A percentile compares a stretch with the other conserved stretches of the same genome.
Conservation (phyloP, 192 early-diverging fungal species). For the Chytriomyces hyalinus region DNA sequence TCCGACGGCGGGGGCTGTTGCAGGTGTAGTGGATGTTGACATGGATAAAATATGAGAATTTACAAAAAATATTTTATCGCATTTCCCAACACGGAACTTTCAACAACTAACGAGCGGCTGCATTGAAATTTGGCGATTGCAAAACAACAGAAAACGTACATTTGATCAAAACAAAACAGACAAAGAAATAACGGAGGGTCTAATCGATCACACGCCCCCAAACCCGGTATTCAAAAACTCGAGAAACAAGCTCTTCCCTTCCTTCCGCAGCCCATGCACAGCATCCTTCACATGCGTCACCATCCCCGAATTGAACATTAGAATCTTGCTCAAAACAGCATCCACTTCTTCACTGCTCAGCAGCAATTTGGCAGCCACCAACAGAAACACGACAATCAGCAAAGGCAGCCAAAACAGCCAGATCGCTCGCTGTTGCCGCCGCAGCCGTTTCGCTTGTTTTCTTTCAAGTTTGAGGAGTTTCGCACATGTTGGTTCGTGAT, state of each 20-base stretch:
- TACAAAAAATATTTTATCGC: no score
- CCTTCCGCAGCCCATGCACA: background rate
- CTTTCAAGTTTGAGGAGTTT: background rate
- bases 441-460: background rate
- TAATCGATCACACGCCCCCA: background rate
- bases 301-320: constrained; percentile 33
- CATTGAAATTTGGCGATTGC: no score
- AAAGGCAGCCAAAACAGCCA: constrained; percentile 33
- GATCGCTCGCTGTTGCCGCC: background rate
- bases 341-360: constrained; percentile 34
- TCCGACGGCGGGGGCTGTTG: background rate
- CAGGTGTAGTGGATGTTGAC: no score
- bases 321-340: constrained; percentile 30
- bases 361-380: constrained; percentile 25
- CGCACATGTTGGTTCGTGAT: constrained; percentile 7
- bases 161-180: no score
- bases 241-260: constrained; percentile 30
- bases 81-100: no score
- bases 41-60: no score
- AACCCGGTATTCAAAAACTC: constrained; percentile 33
- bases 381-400: constrained; percentile 1
- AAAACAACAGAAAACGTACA: no score
- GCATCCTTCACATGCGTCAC: constrained; percentile 32
- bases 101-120: no score
- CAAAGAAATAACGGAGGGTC: background rate